A percentile compares a stretch with the other conserved stretches of the same genome.
Conservation (phyloP, 73 alveolate species). For the Tetrahymena thermophila region DNA sequence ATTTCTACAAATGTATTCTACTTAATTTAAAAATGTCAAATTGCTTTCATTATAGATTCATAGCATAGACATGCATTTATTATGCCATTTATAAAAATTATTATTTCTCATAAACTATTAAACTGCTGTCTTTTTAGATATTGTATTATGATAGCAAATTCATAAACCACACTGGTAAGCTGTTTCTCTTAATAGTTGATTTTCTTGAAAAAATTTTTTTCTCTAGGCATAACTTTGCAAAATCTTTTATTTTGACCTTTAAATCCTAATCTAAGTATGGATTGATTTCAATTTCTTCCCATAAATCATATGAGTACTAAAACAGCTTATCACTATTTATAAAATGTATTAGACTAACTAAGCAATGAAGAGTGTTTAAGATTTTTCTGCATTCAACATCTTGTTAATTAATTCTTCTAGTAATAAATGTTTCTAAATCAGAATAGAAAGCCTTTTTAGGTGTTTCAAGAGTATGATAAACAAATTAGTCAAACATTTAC, state of each 20-base stretch:
- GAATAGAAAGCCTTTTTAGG: background rate
- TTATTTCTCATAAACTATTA: background rate
- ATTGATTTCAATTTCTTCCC: conserved; percentile 2
- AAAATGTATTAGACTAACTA: background rate
- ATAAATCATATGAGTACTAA: background rate
- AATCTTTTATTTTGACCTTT: background rate
- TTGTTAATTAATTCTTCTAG: background rate
- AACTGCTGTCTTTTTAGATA: background rate
- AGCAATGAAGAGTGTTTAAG: background rate
- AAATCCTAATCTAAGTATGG: background rate
- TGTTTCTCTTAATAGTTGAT: background rate
- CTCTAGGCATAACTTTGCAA: background rate
- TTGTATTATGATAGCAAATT: background rate
- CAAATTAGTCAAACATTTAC: background rate
- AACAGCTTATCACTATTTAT: background rate
- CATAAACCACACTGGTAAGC: background rate
- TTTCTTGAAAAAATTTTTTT: background rate
- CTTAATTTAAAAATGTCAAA: too few relatives aligned
- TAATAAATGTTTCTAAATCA: background rate
- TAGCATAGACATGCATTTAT: background rate
- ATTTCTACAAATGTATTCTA: too few relatives aligned
- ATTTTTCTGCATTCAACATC: background rate
- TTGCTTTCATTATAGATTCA: background rate
- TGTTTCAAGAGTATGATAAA: background rate
- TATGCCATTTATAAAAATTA: background rate